Percentiles rank a stretch among this genome's conserved stretches.
Conservation (phyloP, 805 yeast genomes). For the Spathaspora sp. region DNA sequence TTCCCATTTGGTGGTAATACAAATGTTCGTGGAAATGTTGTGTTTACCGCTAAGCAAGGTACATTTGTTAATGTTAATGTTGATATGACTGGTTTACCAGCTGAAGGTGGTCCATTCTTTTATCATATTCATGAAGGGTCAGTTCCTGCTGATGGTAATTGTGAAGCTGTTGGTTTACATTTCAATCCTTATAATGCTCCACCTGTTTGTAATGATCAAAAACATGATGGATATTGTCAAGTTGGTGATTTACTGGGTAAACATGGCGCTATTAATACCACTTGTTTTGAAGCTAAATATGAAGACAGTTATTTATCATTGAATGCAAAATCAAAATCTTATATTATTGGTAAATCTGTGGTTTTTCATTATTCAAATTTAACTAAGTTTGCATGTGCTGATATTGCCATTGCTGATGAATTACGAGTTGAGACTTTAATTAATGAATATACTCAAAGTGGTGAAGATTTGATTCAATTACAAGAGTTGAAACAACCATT, state of each 20-base stretch:
- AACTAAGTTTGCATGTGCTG: constrained; percentile 62
- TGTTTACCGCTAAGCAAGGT: constrained; percentile 53
- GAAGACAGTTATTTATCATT: constrained; percentile 65
- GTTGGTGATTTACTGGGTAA: constrained; percentile 78
- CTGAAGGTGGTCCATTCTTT: constrained; percentile 60
- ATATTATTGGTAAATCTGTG: constrained; percentile 55
- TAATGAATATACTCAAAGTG: constrained; percentile 12
- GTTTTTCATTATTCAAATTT: constrained; percentile 53
- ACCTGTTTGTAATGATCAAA: constrained; percentile 46
- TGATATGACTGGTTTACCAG: constrained; percentile 68
- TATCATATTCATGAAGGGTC: constrained; percentile 65
- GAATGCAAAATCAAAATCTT: constrained; percentile 52
- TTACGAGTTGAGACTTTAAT: constrained; percentile 14
- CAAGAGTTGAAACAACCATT: constrained; percentile 6
- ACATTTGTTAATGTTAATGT: constrained; percentile 63
- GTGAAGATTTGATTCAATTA: constrained; percentile 5
- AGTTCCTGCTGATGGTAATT: constrained; percentile 45
- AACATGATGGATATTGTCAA: constrained; percentile 56
- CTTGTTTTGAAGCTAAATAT: constrained; percentile 63
- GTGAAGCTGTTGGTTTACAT: constrained; percentile 54
- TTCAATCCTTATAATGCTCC: constrained; percentile 64
- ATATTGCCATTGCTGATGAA: constrained; percentile 36
- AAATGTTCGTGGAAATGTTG: constrained; percentile 49
- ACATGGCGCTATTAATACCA: constrained; percentile 69
- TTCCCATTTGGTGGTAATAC: constrained; percentile 43